Conservation (phyloP, 305 asterid genomes). For the Fraxinus angustifolia region DNA sequence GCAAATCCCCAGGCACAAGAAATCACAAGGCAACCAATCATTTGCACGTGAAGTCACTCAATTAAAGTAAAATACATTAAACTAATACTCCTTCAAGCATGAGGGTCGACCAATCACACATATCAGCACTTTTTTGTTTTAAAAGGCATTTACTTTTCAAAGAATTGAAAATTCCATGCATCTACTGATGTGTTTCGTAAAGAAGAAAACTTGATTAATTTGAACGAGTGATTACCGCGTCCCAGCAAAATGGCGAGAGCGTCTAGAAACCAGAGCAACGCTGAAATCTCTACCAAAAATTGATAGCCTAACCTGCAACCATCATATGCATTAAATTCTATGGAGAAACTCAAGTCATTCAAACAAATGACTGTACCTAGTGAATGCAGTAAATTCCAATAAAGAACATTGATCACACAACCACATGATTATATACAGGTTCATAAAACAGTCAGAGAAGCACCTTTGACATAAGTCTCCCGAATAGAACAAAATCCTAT, state of each 20-base stretch:
- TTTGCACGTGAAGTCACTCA: neutral
- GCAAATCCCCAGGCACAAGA: neutral
- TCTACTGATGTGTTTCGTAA: constrained; percentile 1
- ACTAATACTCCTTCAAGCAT: neutral
- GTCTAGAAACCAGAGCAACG: constrained; percentile 81
- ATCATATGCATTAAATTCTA: constrained; percentile 21
- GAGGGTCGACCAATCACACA: neutral
- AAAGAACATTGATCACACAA: constrained; percentile 5
- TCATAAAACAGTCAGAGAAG: neutral
- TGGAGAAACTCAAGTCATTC: constrained; percentile 1
- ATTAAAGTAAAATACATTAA: neutral
- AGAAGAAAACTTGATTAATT: constrained; percentile 2
- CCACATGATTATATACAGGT: neutral
- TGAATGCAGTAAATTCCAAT: constrained; percentile 14
- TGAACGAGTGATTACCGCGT: constrained; percentile 62
- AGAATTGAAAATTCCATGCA: constrained; percentile 6
- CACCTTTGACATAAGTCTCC: neutral
- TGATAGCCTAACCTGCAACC: constrained; percentile 70
- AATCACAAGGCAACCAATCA: neutral
- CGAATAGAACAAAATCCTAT: neutral
- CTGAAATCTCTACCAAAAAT: constrained; percentile 93
- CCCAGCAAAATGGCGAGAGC: constrained; percentile 99
- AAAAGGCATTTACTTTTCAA: neutral
- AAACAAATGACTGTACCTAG: constrained; percentile 14
- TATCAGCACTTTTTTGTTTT: neutral